A percentile compares a stretch with the other conserved stretches of the same genome.
Evolutionary conservation across 2,329 filamentous ascomycete species (phyloP).

Genomic region (Fusarium sororula): DNA sequence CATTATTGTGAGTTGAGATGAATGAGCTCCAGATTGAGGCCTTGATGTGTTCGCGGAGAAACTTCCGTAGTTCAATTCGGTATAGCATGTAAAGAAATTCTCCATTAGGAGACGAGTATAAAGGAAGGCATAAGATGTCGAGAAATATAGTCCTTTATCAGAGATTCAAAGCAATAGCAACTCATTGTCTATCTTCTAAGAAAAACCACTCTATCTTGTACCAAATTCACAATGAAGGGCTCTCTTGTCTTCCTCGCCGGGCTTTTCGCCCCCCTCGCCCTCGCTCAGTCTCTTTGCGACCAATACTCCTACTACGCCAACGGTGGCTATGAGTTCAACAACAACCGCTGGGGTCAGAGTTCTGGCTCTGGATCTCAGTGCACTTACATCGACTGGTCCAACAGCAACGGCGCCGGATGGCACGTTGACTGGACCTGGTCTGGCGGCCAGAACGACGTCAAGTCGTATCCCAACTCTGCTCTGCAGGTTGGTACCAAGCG

Average conservation of each 20-base stretch:
- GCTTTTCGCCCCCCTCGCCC: conserved; percentile 4
- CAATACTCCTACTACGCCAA: conserved; percentile 18
- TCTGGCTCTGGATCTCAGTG: conserved; percentile 9
- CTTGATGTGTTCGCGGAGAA: background rate
- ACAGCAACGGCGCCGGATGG: conserved; percentile 18
- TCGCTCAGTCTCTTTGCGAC: conserved; percentile 14
- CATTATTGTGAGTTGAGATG: background rate
- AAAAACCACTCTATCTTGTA: background rate
- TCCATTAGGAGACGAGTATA: background rate
- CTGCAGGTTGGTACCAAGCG: conserved; percentile 7
- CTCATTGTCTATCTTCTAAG: background rate
- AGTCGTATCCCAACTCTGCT: conserved; percentile 11
- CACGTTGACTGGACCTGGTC: conserved; percentile 16
- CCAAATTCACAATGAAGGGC: background rate
- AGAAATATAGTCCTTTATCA: background rate
- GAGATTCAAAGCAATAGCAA: background rate
- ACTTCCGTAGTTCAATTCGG: conserved; percentile 9
- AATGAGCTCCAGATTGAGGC: background rate
- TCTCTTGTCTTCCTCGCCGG: conserved; percentile 8
- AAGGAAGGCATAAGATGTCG: background rate
- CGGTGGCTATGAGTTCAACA: conserved; percentile 16
- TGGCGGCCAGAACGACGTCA: conserved; percentile 4
- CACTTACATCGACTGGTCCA: conserved; percentile 17
- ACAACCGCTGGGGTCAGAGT: conserved; percentile 16
- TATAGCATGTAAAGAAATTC: background rate